Conservation (phyloP, 2,329 filamentous ascomycete genomes). For the Amesomyces nigricolor region DNA sequence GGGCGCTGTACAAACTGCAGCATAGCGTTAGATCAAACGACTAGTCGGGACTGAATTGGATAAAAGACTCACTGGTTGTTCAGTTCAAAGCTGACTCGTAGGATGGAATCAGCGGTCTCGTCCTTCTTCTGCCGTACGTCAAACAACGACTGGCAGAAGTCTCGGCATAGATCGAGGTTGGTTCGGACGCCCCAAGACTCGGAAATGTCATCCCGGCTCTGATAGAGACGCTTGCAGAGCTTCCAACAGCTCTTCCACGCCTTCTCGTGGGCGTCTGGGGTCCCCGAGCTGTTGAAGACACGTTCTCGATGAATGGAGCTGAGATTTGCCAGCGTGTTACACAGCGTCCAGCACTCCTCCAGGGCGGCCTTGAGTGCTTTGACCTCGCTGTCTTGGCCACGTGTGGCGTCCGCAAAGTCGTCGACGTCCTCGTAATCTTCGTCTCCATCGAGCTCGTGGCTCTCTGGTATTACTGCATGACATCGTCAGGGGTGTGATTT, state of each 20-base stretch:
- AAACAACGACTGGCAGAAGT: conserved; percentile 88
- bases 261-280: conserved; percentile 72
- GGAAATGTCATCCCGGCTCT: conserved; percentile 66
- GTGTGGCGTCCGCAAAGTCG: conserved; percentile 37
- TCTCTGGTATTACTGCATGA: conserved; percentile 47
- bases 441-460: conserved; percentile 45
- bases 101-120: conserved; percentile 74
- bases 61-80: conserved; percentile 67
- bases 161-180: conserved; percentile 80
- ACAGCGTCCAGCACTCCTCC: conserved; percentile 87
- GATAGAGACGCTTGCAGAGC: conserved; percentile 82
- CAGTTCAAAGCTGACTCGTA: conserved; percentile 88
- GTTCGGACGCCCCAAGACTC: conserved; percentile 62
- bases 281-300: conserved; percentile 69
- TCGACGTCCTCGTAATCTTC: conserved; percentile 49
- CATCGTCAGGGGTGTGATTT: not conserved
- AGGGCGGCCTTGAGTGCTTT: conserved; percentile 68
- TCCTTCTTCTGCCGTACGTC: conserved; percentile 75
- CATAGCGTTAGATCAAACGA: conserved; percentile 24
- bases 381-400: conserved; percentile 53
- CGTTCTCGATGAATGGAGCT: conserved; percentile 78
- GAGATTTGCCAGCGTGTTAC: conserved; percentile 80
- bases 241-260: conserved; percentile 95
- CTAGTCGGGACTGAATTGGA: not conserved
- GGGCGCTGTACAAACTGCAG: conserved; percentile 73